Base-by-base conservation (phyloP, 768 basidiomycete genomes). In the Cystobasidiopsis lactophilus region DNA sequence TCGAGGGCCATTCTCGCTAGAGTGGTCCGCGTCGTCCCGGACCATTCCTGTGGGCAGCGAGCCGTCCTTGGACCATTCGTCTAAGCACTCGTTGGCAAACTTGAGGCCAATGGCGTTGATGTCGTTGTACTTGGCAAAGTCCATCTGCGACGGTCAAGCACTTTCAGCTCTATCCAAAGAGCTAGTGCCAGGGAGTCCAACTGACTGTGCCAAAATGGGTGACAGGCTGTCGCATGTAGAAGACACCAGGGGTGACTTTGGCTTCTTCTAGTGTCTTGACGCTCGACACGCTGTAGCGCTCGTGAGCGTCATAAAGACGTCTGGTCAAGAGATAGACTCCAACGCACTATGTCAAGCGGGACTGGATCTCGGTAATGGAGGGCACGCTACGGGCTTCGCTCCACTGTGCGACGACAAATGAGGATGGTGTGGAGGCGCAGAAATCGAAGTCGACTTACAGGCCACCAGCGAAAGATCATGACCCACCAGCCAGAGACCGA, bases 401-500 rank as follows among this genome's bases (percentile, higher is more conserved):
- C 54, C 54, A 88, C 0, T 35, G 33, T 16, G 82, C 64, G 88
- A n/a, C n/a, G n/a, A 88, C 0, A 35, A 16, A 16, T 35, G 9
- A 35, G 33, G n/a, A n/a, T n/a, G n/a, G n/a, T n/a, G n/a, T n/a
- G n/a, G n/a, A n/a, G n/a, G n/a, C n/a, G 7, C 33, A 35, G 33
- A 35, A 7, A 35, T 35, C 33, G 33, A 16, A 35, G 33, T 7
- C 16, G 33, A 16, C 33, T 35, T 35, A 35, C 33, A 7, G 86
- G 86, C 62, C 88, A 89, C 79, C 78, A 95, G 48, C 85, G 72
- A 65, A 93, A 95, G 55, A 96, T 64, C 49, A 96, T 69, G 18
- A 96, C 74, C 83, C 85, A 95, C 79, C 84, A 93, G 27, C 93
- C 93, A 2, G 88, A 93, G 2, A 98, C 74, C 1, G 83, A 79